Evolutionary conservation across 352 stramenopile species (phyloP), one percentile per base, ranked within the genome.

Genomic region (Phytopythium delawarense): DNA sequence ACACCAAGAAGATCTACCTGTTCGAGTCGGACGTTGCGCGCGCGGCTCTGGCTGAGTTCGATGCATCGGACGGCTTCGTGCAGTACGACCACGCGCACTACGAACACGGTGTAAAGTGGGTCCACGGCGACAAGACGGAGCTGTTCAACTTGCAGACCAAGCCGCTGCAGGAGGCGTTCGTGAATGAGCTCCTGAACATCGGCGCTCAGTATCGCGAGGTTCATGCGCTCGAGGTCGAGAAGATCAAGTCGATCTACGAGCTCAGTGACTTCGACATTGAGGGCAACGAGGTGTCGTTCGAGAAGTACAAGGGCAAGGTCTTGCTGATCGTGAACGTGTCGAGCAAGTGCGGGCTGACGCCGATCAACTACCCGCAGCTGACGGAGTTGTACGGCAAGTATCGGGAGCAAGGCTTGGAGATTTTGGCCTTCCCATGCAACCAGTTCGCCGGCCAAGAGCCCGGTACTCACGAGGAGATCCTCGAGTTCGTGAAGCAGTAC

Each of bases 361-460:
- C 87, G 63, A 67, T 65, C 56, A 94, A 96, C 71, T 94, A 96
- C 81, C 85, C 80, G 71, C 80, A 97, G 78, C 79, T 95, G 39
- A 68, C 67, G 25, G 70, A 88, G 63, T 56, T 95, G 5, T 66
- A 75, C 51, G 74, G 88, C 54, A 89, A 92, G 61, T 91, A 88
- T 65, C 61, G 71, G 28, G 64, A 73, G 6, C 64, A 79, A 53
- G 81, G 80, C 0, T 69, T 94, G 8, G 75, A 84, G 59, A 60
- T 90, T 15, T 65, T 96, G 28, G 81, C 75, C 0, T 97, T 96
- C 71, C 89, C 89, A 30, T 94, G 82, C 69, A 95, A 96, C 73
- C 87, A 96, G 64, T 96, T 97, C 64, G 25, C 20, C 12, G 21
- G 53, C 11, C 65, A 71, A 37, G 65, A 71, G 65, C 65, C 65